A percentile compares a stretch with the other conserved stretches of the same genome.
Evolutionary conservation across 148 eudicot genomes (phyloP).

Genomic region (Camellia sinensis): DNA sequence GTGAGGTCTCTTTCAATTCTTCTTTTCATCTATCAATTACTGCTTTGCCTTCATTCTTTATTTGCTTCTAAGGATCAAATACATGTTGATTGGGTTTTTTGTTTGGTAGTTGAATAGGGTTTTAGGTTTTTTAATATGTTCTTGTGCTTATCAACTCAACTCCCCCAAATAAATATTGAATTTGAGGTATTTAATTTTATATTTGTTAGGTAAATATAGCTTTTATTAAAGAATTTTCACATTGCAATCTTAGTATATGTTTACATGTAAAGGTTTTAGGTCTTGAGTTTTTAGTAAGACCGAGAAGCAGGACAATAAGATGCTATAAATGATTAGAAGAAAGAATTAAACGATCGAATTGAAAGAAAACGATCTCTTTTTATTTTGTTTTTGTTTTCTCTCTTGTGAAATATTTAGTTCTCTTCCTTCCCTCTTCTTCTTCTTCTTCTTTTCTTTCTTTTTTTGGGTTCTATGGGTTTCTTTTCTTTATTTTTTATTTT

Average conservation of each 20-base stretch:
- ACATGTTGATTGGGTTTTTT: background rate
- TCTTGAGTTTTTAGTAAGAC: background rate
- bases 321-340: background rate
- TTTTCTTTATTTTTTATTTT: no score
- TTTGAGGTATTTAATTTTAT: background rate
- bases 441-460: background rate
- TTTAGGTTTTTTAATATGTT: background rate
- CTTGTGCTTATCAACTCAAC: background rate
- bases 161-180: background rate
- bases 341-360: background rate
- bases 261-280: background rate
- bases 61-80: no score
- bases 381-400: no score
- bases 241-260: background rate
- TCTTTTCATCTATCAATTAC: background rate
- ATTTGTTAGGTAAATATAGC: background rate
- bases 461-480: background rate
- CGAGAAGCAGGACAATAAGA: background rate
- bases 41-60: no score
- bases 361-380: background rate
- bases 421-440: background rate
- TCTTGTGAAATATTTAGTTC: background rate
- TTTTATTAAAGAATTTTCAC: background rate
- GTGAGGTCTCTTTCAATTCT: slow-evolving; percentile 53
- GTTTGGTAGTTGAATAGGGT: background rate